A percentile compares a stretch with the other conserved stretches of the same genome.
phyloP scores from a whole-genome alignment of 2,329 filamentous ascomycete species.

The Ceratocystis smalleyi region DNA sequence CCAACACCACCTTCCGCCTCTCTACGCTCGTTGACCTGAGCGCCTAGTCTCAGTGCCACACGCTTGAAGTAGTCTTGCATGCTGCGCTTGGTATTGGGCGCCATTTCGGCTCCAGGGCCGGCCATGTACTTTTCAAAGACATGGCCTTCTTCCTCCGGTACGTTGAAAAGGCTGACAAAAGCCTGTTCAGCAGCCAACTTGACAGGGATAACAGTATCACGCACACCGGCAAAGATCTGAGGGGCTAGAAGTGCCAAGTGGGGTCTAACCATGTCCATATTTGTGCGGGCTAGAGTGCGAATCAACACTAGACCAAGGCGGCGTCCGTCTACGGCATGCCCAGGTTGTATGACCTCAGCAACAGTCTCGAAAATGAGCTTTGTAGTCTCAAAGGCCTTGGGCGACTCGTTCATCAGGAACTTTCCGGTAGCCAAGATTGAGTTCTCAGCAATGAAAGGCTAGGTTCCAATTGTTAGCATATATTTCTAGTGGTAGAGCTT shows the following conservation, averaged over 20 bases:
- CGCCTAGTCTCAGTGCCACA: constrained; percentile 69
- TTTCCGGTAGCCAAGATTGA: constrained; percentile 81
- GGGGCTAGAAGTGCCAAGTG: constrained; percentile 68
- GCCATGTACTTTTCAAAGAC: constrained; percentile 87
- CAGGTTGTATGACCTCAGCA: constrained; percentile 58
- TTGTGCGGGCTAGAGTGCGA: constrained; percentile 65
- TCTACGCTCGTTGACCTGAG: constrained; percentile 71
- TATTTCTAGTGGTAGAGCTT: background rate
- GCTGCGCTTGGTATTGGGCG: constrained; percentile 61
- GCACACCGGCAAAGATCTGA: constrained; percentile 74
- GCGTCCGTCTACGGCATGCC: constrained; percentile 65
- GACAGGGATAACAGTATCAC: constrained; percentile 83
- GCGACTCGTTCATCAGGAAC: constrained; percentile 56
- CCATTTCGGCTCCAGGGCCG: constrained; percentile 48
- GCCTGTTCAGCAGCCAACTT: constrained; percentile 91
- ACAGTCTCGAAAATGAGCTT: constrained; percentile 71
- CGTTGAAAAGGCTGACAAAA: constrained; percentile 78
- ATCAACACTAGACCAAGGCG: constrained; percentile 75
- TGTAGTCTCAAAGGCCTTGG: constrained; percentile 57
- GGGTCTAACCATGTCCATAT: constrained; percentile 66
- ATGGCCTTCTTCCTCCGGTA: constrained; percentile 69
- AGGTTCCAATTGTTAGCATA: constrained; percentile 18
- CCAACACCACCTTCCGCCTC: constrained; percentile 85
- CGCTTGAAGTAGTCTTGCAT: constrained; percentile 98
- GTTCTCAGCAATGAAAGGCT: constrained; percentile 79